phyloP scores from a whole-genome alignment of 2,329 filamentous ascomycete species.

The Alternaria viburni region DNA sequence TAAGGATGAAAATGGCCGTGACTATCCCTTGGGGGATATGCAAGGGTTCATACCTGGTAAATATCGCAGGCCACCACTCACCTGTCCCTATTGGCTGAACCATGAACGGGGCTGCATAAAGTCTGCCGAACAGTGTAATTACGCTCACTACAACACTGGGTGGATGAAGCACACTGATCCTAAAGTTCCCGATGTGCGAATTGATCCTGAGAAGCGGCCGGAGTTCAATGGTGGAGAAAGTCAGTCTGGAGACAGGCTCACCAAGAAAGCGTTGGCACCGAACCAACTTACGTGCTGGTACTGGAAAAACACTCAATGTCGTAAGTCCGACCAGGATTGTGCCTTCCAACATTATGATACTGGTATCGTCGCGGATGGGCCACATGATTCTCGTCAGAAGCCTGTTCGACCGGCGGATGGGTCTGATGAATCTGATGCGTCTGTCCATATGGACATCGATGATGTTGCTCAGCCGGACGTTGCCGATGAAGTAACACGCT shows the following conservation, averaged over 20 bases:
- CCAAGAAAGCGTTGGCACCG: not conserved
- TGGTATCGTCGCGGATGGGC: constrained; percentile 14
- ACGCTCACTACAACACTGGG: constrained; percentile 42
- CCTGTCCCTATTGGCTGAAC: constrained; percentile 36
- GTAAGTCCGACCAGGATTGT: constrained; percentile 11
- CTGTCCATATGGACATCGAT: not conserved
- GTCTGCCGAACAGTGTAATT: constrained; percentile 28
- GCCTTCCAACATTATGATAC: constrained; percentile 23
- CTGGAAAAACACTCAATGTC: constrained; percentile 21
- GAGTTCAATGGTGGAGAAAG: not conserved
- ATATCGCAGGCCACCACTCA: constrained; percentile 34
- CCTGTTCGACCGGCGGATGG: not conserved
- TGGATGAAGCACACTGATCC: constrained; percentile 1
- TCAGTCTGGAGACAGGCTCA: not conserved
- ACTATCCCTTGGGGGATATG: constrained; percentile 19
- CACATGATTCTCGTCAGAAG: not conserved
- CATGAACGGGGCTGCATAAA: constrained; percentile 21
- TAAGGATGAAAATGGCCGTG: constrained; percentile 21
- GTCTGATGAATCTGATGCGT: not conserved
- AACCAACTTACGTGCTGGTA: constrained; percentile 28
- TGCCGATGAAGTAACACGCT: not conserved
- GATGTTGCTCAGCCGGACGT: not conserved
- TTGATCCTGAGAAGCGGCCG: constrained; percentile 14
- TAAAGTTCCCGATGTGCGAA: not conserved
- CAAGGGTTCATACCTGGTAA: constrained; percentile 33